Percentiles rank a stretch among this genome's conserved stretches.
Conservation (phyloP, 768 basidiomycete species). For the Lepiota brunneoincarnata region DNA sequence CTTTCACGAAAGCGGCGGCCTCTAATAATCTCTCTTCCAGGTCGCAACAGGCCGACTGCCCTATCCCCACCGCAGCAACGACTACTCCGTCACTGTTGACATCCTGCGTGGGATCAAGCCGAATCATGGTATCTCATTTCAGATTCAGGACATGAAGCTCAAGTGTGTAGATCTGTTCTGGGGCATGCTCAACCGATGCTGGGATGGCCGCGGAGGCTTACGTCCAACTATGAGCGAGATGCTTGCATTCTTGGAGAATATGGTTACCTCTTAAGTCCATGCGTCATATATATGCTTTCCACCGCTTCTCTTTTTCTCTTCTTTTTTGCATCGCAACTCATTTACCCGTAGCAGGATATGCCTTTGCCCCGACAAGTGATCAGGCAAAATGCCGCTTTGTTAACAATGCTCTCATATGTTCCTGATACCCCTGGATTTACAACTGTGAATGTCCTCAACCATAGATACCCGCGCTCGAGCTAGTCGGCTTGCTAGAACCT, state of each 20-base stretch:
- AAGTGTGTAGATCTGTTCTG: slow-evolving; percentile 35
- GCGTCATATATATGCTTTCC: neutral
- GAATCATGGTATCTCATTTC: slow-evolving; percentile 28
- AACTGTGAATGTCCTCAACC: neutral
- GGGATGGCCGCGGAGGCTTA: slow-evolving; percentile 32
- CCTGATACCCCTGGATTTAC: neutral
- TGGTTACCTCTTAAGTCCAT: slow-evolving; percentile 11
- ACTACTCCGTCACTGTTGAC: slow-evolving; percentile 54
- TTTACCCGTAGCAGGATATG: too few species aligned
- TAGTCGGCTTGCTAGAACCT: too few species aligned
- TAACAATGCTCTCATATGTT: too few species aligned
- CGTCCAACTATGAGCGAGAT: slow-evolving; percentile 45
- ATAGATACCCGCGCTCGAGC: neutral
- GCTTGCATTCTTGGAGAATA: slow-evolving; percentile 25
- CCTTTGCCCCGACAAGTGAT: too few species aligned
- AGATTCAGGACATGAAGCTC: slow-evolving; percentile 23
- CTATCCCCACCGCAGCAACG: slow-evolving; percentile 51
- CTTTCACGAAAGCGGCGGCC: neutral
- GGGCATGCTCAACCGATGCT: slow-evolving; percentile 43
- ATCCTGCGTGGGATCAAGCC: slow-evolving; percentile 52
- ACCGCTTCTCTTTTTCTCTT: neutral
- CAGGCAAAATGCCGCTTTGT: too few species aligned
- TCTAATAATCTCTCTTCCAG: slow-evolving; percentile 22
- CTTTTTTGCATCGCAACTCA: neutral
- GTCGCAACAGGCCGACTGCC: slow-evolving; percentile 50